phyloP scores from a whole-genome alignment of 371 early-diverging fungal genomes.

The Saksenaea vasiformis region DNA sequence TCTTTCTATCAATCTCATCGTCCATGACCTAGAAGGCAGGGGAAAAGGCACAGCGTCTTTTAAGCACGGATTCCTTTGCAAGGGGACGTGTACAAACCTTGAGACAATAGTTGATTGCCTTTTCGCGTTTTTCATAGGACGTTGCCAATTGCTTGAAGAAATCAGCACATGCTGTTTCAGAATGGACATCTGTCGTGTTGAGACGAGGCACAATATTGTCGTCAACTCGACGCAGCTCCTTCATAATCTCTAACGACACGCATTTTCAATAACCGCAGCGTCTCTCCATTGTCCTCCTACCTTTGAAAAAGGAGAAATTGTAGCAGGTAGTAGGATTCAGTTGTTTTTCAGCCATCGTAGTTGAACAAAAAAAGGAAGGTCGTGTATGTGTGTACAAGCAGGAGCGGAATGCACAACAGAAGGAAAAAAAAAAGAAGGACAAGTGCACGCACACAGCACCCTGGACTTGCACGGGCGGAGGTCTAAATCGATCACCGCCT shows the following conservation, averaged over 20 bases:
- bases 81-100: constrained; percentile 58
- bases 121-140: constrained; percentile 69
- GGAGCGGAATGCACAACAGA: too few relatives aligned
- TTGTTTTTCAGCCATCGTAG: constrained; percentile 27
- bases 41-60: too few relatives aligned
- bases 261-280: neutral
- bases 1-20: constrained; percentile 56
- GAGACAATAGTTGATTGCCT: constrained; percentile 69
- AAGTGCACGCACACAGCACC: too few relatives aligned
- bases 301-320: constrained; percentile 75
- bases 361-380: neutral
- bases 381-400: too few relatives aligned
- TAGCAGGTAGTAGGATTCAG: constrained; percentile 53
- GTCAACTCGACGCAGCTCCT: constrained; percentile 75
- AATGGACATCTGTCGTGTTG: constrained; percentile 73
- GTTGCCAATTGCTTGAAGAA: constrained; percentile 69
- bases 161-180: constrained; percentile 62
- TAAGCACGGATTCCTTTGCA: too few relatives aligned
- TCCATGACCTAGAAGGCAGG: constrained; percentile 54
- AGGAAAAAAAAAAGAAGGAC: too few relatives aligned
- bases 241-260: constrained; percentile 55
- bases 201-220: constrained; percentile 80
- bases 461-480: too few relatives aligned
- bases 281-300: constrained; percentile 25
- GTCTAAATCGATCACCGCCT: too few relatives aligned